phyloP scores from a whole-genome alignment of 768 basidiomycete genomes.

The Suillus hirtellus region DNA sequence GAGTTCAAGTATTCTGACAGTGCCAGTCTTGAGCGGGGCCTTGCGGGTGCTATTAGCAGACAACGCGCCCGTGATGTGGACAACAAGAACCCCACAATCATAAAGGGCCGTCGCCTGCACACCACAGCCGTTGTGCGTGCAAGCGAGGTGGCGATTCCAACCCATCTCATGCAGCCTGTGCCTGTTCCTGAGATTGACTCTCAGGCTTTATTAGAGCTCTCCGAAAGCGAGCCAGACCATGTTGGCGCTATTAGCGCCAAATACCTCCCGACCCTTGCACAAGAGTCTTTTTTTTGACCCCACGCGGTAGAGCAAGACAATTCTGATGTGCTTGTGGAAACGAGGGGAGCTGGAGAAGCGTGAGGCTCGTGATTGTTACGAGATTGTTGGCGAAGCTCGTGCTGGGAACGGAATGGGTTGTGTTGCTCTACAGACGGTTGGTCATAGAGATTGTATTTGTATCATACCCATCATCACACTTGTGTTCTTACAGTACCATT shows the following conservation, averaged over 20 bases:
- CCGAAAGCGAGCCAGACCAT: neutral
- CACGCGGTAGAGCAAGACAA: slow-evolving; percentile 25
- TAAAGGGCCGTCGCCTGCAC: slow-evolving; percentile 23
- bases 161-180: neutral
- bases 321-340: slow-evolving; percentile 7
- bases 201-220: neutral
- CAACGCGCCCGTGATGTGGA: slow-evolving; percentile 16
- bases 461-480: neutral
- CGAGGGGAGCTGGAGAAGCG: neutral
- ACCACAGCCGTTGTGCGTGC: slow-evolving; percentile 15
- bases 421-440: neutral
- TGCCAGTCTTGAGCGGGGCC: slow-evolving; percentile 17
- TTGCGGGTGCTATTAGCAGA: slow-evolving; percentile 18
- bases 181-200: neutral
- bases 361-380: neutral
- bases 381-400: neutral
- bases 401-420: neutral
- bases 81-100: slow-evolving; percentile 11
- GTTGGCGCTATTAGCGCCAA: slow-evolving; percentile 20
- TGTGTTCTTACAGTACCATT: slow-evolving; percentile 1
- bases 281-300: slow-evolving; percentile 41
- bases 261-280: slow-evolving; percentile 31
- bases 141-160: slow-evolving; percentile 7
- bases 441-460: slow-evolving; percentile 5
- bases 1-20: slow-evolving; percentile 32